Percentiles rank a stretch among this genome's conserved stretches.
Conservation (phyloP, 306 rosid species). For the Sicyos edulis region DNA sequence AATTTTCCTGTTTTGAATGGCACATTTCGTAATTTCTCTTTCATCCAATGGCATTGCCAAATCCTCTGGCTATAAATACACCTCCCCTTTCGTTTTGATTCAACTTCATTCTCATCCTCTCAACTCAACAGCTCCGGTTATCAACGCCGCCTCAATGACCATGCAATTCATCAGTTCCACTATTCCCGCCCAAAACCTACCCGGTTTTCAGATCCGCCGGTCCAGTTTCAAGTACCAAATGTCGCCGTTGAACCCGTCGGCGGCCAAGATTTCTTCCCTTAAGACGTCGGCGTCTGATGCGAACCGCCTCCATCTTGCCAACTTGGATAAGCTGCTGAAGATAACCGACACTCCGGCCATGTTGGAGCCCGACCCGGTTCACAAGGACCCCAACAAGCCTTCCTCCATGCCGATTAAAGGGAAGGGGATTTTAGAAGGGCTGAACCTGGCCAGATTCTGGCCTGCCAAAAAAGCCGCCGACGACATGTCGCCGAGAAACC, state of each 20-base stretch:
- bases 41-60: not conserved
- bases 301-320: conserved; percentile 54
- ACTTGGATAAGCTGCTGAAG: conserved; percentile 67
- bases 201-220: conserved; percentile 38
- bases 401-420: conserved; percentile 18
- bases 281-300: conserved; percentile 29
- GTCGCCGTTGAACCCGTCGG: conserved; percentile 55
- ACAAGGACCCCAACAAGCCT: too few species aligned
- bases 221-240: conserved; percentile 43
- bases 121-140: not conserved
- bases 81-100: not conserved
- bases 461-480: conserved; percentile 55
- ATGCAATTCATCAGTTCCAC: conserved; percentile 51
- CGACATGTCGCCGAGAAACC: conserved; percentile 76
- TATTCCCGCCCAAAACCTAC: conserved; percentile 37
- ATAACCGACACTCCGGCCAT: conserved; percentile 26
- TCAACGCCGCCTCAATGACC: not conserved
- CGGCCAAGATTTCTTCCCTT: conserved; percentile 20
- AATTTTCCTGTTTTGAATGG: not conserved
- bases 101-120: not conserved
- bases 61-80: not conserved
- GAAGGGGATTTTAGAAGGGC: conserved; percentile 42
- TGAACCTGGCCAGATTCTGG: conserved; percentile 51
- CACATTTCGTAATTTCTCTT: not conserved
- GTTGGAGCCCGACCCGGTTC: conserved; percentile 19